A percentile compares a stretch with the other conserved stretches of the same genome.
phyloP scores from a whole-genome alignment of 139 green algal species.

The Eudorina sp. region DNA sequence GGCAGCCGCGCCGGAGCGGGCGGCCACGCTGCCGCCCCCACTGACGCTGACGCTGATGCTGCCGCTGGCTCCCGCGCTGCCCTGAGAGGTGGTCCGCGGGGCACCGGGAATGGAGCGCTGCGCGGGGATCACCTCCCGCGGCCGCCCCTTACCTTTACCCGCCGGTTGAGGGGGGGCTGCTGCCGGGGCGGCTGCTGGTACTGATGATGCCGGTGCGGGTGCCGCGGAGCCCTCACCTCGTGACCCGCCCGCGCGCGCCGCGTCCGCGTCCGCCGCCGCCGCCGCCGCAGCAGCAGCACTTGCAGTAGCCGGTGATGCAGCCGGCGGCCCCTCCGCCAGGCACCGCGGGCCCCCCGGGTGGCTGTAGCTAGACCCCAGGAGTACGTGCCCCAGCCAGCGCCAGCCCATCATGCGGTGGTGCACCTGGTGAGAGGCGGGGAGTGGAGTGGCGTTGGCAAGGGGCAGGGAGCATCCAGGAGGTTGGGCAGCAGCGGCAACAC shows the following conservation, averaged over 20 bases:
- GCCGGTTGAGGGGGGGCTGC: not conserved
- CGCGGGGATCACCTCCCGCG: not conserved
- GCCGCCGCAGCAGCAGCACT: no score
- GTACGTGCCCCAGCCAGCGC: conserved; percentile 30
- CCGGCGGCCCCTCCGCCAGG: not conserved
- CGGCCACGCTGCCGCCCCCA: not conserved
- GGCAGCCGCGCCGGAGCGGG: not conserved
- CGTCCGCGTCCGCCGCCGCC: not conserved
- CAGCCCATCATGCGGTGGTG: conserved; percentile 19
- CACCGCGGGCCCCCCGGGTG: not conserved
- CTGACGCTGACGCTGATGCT: not conserved
- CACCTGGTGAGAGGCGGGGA: not conserved
- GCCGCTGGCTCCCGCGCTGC: not conserved
- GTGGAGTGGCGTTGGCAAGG: not conserved
- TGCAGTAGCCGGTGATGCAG: not conserved
- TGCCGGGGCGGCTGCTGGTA: not conserved
- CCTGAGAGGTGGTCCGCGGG: no score
- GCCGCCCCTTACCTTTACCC: not conserved
- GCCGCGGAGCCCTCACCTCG: no score
- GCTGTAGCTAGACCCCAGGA: not conserved
- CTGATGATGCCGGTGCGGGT: not conserved
- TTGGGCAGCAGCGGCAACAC: no score
- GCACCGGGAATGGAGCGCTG: not conserved
- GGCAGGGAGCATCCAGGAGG: no score
- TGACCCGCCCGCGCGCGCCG: no score